Evolutionary conservation across 306 rosid species (phyloP).

Genomic region (Cicer chorassanicum): DNA sequence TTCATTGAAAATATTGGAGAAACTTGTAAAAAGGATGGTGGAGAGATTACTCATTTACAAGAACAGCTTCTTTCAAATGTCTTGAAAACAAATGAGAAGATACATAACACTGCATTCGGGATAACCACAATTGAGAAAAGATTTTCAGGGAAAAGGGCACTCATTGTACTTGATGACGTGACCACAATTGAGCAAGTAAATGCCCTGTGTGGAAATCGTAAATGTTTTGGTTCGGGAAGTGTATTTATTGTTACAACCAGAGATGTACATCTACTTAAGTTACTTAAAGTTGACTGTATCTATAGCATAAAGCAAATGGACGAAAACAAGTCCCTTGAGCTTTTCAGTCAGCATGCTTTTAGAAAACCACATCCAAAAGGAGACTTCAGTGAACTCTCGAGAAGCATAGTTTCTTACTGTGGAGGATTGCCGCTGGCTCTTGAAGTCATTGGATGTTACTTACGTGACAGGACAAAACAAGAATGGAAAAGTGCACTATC

Average conservation of each 20-base stretch:
- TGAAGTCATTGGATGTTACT: conserved; percentile 49
- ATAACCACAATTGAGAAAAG: not conserved
- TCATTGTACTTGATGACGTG: conserved; percentile 40
- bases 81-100: not conserved
- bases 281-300: not conserved
- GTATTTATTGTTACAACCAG: conserved; percentile 45
- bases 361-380: not conserved
- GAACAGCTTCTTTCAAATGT: conserved; percentile 26
- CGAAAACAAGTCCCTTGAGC: conserved; percentile 34
- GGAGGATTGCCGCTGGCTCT: conserved; percentile 56
- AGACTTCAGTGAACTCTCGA: conserved; percentile 32
- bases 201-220: not conserved
- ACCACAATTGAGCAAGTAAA: conserved; percentile 3
- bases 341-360: conserved; percentile 48
- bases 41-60: conserved; percentile 23
- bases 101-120: not conserved
- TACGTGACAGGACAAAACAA: not conserved
- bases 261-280: conserved; percentile 30
- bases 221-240: conserved; percentile 39
- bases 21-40: not conserved
- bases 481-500: conserved; percentile 44
- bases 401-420: conserved; percentile 3
- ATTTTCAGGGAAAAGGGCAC: not conserved
- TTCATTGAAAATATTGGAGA: conserved; percentile 34
- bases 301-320: conserved; percentile 17